A percentile compares a stretch with the other conserved stretches of the same genome.
Evolutionary conservation across 768 basidiomycete species (phyloP).

Genomic region (Austroboletus eburneus): DNA sequence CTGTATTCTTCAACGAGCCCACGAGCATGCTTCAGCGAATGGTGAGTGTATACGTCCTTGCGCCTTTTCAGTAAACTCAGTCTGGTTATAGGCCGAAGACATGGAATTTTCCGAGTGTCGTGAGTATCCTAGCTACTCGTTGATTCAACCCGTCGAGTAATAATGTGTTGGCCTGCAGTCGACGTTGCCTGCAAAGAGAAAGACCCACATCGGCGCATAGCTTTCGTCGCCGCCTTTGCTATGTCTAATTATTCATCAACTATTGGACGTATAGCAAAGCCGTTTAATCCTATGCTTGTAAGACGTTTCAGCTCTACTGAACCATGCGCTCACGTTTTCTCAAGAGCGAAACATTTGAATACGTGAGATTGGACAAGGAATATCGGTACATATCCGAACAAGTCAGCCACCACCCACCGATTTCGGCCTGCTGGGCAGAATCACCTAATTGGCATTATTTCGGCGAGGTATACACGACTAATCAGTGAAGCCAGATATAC

Average conservation of each 20-base stretch:
- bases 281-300: slow-evolving; percentile 94
- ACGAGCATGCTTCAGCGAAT: slow-evolving; percentile 97
- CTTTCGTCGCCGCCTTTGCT: slow-evolving; percentile 93
- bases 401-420: slow-evolving; percentile 96
- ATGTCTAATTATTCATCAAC: slow-evolving; percentile 98
- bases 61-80: background rate
- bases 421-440: slow-evolving; percentile 94
- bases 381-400: slow-evolving; percentile 95
- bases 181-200: slow-evolving; percentile 76
- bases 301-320: background rate
- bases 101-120: slow-evolving; percentile 95
- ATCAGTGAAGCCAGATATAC: no score
- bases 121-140: slow-evolving; percentile 35
- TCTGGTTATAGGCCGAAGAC: slow-evolving; percentile 66
- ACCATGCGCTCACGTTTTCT: background rate
- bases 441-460: slow-evolving; percentile 87
- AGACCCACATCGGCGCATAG: slow-evolving; percentile 79
- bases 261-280: slow-evolving; percentile 94
- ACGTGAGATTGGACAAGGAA: slow-evolving; percentile 79
- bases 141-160: background rate
- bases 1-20: slow-evolving; percentile 90
- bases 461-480: slow-evolving; percentile 66
- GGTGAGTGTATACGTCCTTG: slow-evolving; percentile 38
- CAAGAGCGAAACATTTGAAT: slow-evolving; percentile 92
- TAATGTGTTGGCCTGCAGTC: slow-evolving; percentile 42